phyloP scores from a whole-genome alignment of 345 rosid genomes.

The Ceriops tagal region DNA sequence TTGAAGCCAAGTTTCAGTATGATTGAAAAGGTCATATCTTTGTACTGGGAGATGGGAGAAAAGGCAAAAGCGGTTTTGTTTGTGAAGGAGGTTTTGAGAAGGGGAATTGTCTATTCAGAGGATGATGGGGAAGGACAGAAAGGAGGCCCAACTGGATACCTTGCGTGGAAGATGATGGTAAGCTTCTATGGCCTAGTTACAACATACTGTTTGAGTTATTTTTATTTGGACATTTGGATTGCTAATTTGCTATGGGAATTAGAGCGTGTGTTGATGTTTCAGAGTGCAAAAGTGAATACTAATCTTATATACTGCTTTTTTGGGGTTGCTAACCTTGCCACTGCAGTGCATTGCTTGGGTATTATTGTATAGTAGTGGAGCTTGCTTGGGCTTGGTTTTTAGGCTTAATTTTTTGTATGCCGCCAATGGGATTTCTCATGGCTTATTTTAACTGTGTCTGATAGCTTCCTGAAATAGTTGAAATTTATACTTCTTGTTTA shows the following conservation, averaged over 20 bases:
- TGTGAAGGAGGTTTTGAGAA: slow-evolving; percentile 61
- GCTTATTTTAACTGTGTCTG: too few relatives aligned
- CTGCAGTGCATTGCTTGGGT: neutral
- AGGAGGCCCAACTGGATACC: slow-evolving; percentile 89
- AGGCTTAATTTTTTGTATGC: neutral
- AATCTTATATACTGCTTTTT: neutral
- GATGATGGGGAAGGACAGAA: slow-evolving; percentile 51
- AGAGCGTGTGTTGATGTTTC: neutral
- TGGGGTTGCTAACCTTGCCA: neutral
- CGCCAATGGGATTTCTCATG: neutral
- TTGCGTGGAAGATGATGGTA: slow-evolving; percentile 97
- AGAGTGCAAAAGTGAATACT: neutral
- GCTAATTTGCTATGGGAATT: neutral
- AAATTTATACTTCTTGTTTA: neutral
- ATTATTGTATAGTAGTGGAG: neutral
- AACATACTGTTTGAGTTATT: neutral
- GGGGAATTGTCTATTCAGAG: slow-evolving; percentile 44
- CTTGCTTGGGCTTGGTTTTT: neutral
- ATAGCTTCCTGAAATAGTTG: neutral
- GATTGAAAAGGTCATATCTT: slow-evolving; percentile 88
- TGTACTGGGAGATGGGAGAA: slow-evolving; percentile 76
- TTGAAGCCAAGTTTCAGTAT: slow-evolving; percentile 81
- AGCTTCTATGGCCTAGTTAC: slow-evolving; percentile 8
- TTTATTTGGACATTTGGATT: neutral
- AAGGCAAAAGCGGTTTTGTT: slow-evolving; percentile 59